Conservation (phyloP, 139 green algal species). For the Chlorella sp. region DNA sequence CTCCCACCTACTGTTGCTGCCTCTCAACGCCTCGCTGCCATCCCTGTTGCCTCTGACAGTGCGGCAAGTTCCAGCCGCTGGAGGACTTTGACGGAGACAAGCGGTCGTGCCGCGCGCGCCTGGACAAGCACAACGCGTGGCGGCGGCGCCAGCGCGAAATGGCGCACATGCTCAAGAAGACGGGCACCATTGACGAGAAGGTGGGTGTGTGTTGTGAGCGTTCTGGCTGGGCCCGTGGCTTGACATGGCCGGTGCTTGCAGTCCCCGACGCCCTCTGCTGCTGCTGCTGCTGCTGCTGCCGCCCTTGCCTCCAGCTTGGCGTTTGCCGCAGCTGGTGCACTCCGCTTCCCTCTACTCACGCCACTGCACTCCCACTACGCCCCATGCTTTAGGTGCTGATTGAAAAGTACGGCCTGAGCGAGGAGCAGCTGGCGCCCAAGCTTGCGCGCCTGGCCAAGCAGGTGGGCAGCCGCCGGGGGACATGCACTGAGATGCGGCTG, state of each 20-base stretch:
- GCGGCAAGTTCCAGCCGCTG: constrained; percentile 40
- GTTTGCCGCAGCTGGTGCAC: no score
- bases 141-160: constrained; percentile 53
- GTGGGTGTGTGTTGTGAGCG: no score
- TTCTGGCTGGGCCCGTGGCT: no score
- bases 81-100: constrained; percentile 55
- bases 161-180: constrained; percentile 41
- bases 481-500: no score
- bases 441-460: not conserved
- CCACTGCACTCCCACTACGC: no score
- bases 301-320: no score
- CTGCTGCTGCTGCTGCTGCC: not conserved
- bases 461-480: no score
- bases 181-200: constrained; percentile 36
- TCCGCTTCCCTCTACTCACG: no score
- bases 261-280: not conserved
- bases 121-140: constrained; percentile 74
- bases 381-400: constrained; percentile 15
- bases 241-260: not conserved
- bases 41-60: constrained; percentile 8
- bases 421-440: constrained; percentile 42
- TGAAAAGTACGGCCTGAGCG: constrained; percentile 38
- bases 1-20: not conserved
- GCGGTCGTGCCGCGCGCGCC: constrained; percentile 46
- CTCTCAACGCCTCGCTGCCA: not conserved